Evolutionary conservation across 495 filamentous ascomycete genomes (phyloP), one percentile per base, ranked within the genome.

Genomic region (Aspergillus indologenus): DNA sequence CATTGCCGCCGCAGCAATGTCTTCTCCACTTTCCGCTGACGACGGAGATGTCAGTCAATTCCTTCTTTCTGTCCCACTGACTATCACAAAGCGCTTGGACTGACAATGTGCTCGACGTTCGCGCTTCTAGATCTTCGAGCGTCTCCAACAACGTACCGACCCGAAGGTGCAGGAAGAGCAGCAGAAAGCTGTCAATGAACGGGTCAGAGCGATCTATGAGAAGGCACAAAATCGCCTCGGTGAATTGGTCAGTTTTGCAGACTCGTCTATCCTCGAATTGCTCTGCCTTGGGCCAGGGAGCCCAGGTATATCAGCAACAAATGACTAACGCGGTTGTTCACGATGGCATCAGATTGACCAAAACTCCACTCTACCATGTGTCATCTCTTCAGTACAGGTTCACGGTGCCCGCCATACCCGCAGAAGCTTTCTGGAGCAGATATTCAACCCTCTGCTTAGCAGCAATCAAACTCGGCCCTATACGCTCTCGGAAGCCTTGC

Each of bases 381-480:
- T 89, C 5, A 87, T 98, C 74, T 90, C 88, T 54, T 86, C 85
- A 24, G 81, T 98, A 69, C 85, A 87, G 61, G 81, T 99, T 54
- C 81, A 93, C 57, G 86, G 87, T 65, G 90, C 90, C 11, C 77
- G 75, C 20, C 82, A 92, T 61, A 97, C 93, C 4, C 84, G 93
- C 34, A 79, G 83, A 53, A 78, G 81, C 58, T 96, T 98, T 69
- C 84, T 98, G 23, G 81, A 91, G 64, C 81, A 84, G 20, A 73
- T 96, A 57, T 83, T 97, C 76, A 79, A 84, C 56, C 90, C 92
- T 5, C 70, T 96, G 2, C 75, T 98, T 17, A 86, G 84, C 63
- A 80, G 80, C 26, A 86, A 88, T 62, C 75, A 82, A 56, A 83
- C 83, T 65, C 76, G 73, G 31, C 81, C 81, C 22, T 90, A 90